Evolutionary conservation across 768 basidiomycete species (phyloP), one percentile per base, ranked within the genome.

Genomic region (Hygrophorus russula): DNA sequence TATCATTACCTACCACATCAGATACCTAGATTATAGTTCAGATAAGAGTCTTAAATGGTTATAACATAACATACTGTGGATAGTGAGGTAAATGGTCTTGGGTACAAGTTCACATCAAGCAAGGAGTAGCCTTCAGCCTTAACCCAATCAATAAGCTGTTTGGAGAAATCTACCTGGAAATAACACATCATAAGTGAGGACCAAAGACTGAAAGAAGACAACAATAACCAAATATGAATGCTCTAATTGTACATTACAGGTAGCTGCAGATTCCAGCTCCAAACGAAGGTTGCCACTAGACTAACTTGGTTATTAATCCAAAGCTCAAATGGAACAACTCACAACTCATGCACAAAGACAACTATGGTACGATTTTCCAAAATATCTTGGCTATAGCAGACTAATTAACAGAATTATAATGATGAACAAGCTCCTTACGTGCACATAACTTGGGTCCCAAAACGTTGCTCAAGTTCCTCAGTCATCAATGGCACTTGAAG

Each of bases 271-370:
- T 41, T 82, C 76, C n/a, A 90, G 64, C 57, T 94, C 86, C 14
- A 83, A 74, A 13, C 86, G 78, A 41, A 98, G 65, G 54, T 93
- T 92, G 20, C 94, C 94, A 53, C 93, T 96, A 8, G 41, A 39
- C 13, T 9, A 46, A 45, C 15, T 30, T 42, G 46, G 24, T 38
- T 15, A 24, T 13, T 35, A 29, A 27, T 5, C 42, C 3, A 27
- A 15, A 36, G 34, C 31, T 36, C 10, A 20, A 19, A 45, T 14
- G 41, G 18, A 28, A 20, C 27, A 20, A 63, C 88, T 58, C 58
- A 94, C 94, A 97, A 91, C 66, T 98, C 93, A 62, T 99, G 96
- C 4, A 86, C 78, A 54, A 97, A 88, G 33, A 98, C 62, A 20
- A 98, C 76, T 18, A 98, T 55, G 0, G 83, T 88, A 24, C 76